These are phyloP conservation scores for Fusarium beomiforme DNA, from an alignment of 2,329 filamentous ascomycete species.

Conservation along the genomic window DNA sequence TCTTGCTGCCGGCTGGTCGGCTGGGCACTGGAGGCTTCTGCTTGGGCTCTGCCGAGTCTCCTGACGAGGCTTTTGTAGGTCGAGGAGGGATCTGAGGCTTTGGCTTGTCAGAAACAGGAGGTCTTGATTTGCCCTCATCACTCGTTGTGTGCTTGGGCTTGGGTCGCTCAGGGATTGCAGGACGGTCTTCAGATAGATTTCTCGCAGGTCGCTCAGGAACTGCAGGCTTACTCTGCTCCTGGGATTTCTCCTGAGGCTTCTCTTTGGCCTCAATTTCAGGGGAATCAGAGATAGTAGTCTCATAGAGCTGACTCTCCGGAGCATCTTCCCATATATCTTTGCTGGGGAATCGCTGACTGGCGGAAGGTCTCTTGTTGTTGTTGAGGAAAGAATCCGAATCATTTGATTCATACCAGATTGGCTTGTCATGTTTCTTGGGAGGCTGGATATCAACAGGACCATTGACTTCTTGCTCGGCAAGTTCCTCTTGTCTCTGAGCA, in stretches of 20 bases:
- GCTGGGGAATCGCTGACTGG: conserved; percentile 84
- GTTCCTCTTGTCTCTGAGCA: conserved; percentile 71
- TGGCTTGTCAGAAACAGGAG: conserved; percentile 61
- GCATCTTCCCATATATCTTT: conserved; percentile 95
- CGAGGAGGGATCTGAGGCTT: conserved; percentile 71
- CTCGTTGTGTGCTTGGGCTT: conserved; percentile 58
- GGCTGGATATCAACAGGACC: conserved; percentile 45
- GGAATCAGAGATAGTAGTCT: conserved; percentile 72
- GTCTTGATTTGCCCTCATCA: conserved; percentile 54
- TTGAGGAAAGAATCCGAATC: conserved; percentile 55
- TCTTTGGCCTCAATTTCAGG: conserved; percentile 37
- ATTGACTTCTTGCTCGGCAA: conserved; percentile 65
- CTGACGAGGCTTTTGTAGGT: conserved; percentile 62
- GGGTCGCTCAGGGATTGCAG: conserved; percentile 61
- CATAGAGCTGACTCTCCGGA: conserved; percentile 82
- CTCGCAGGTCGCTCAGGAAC: conserved; percentile 49
- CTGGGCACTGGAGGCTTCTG: conserved; percentile 83
- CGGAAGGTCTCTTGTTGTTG: conserved; percentile 61
- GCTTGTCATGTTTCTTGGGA: conserved; percentile 47
- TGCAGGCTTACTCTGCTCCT: conserved; percentile 45
- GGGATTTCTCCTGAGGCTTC: conserved; percentile 29
- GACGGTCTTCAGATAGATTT: conserved; percentile 56
- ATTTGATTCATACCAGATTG: conserved; percentile 58
- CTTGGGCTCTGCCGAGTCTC: conserved; percentile 62
- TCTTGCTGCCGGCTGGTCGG: conserved; percentile 83